These are phyloP conservation scores for Eucalyptus decipiens DNA, from an alignment of 345 rosid species.

Conservation along the genomic window DNA sequence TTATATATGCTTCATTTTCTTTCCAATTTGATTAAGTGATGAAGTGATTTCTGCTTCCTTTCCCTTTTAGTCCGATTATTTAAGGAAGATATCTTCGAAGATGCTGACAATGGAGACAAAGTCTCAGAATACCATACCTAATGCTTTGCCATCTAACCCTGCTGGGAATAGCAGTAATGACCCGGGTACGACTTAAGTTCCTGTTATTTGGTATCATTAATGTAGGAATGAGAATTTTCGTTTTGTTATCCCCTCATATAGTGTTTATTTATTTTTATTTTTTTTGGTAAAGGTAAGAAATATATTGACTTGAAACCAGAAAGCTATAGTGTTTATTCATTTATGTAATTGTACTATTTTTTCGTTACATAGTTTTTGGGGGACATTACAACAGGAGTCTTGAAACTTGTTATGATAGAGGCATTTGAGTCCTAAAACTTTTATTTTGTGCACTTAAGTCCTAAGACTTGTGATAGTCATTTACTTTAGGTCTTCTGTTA, in stretches of 20 bases:
- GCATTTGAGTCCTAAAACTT: not conserved
- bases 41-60: not conserved
- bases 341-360: not conserved
- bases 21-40: not conserved
- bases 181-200: constrained; percentile 23
- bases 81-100: constrained; percentile 74
- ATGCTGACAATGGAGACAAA: constrained; percentile 75
- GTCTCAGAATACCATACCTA: constrained; percentile 37
- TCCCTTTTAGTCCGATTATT: constrained; percentile 54
- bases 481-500: not conserved
- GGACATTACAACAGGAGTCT: not conserved
- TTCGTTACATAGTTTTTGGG: not conserved
- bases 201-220: not conserved
- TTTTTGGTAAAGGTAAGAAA: too few species aligned
- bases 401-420: not conserved
- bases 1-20: not conserved
- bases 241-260: not conserved
- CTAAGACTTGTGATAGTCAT: not conserved
- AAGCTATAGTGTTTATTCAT: not conserved
- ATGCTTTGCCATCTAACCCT: constrained; percentile 25
- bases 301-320: too few species aligned
- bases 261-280: too few species aligned
- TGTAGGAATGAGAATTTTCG: not conserved
- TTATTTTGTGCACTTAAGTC: not conserved
- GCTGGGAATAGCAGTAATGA: constrained; percentile 33